Evolutionary conservation across 2,329 filamentous ascomycete species (phyloP), one percentile per base, ranked within the genome.

Genomic region (Talaromyces sp.): DNA sequence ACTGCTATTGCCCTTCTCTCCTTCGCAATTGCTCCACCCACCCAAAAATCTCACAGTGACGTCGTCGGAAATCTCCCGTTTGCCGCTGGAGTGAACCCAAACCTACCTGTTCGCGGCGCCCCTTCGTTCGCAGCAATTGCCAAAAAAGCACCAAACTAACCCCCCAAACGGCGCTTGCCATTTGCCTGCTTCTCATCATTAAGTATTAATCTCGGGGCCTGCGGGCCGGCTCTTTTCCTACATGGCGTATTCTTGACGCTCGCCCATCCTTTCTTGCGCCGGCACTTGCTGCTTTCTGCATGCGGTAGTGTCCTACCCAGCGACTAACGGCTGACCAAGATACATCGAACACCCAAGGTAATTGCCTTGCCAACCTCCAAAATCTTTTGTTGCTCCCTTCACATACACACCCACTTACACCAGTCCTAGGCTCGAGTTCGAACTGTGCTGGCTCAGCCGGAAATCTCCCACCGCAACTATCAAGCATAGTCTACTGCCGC

Each of bases 241-340:
- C 24, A 65, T 65, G 64, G 64, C 64, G 64, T 43, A 60, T 43
- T 27, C 52, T 35, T 65, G 64, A 65, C 39, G 19, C 48, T 52
- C 33, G 31, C 47, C 60, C 54, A 39, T 41, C 31, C 56, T 56
- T 61, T 57, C 43, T 60, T 41, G 62, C 62, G 62, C 52, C 43
- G 37, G 62, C 50, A 48, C 54, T 63, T 48, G 48, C 58, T 60
- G 50, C 50, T 35, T 50, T 59, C 64, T 62, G 64, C 60, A 65
- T 65, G 64, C 64, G 64, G 64, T 39, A 62, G 22, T 41, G 13
- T 27, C 11, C 35, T 47, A 47, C 41, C 63, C n/a, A 39, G 19
- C 33, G 54, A 35, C 19, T 57, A 1, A 45, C 56, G 22, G 56
- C 39, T 58, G 35, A 43, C 22, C 56, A 59, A 45, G 56, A 31